Evolutionary conservation across 2,329 filamentous ascomycete genomes (phyloP), one percentile per base, ranked within the genome.

Genomic region (Penicillium sp.): DNA sequence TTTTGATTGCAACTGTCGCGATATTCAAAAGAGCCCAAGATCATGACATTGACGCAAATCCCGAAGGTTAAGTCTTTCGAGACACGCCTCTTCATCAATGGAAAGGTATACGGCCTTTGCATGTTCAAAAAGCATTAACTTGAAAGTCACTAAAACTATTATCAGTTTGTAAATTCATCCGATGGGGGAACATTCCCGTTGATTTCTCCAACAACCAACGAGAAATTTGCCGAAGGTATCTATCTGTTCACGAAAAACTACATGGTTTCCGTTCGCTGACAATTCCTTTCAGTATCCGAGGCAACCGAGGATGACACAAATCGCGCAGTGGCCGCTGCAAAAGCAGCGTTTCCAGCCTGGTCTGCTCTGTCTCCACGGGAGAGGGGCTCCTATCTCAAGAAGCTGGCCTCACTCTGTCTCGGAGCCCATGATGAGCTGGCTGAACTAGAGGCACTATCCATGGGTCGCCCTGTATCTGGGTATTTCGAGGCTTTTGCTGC

Each of bases 261-360:
- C 14, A 7, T 11, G n/a, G n/a, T n/a, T n/a, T n/a, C n/a, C n/a
- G n/a, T n/a, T n/a, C n/a, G n/a, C n/a, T 37, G 14, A 37, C n/a
- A n/a, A n/a, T 1, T 50, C 13, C 9, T 39, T 39, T 33, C 19
- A 62, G 61, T 59, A 27, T 57, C 59, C 3, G 69, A 72, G 56
- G 69, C 70, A 13, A 64, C 55, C 10, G 66, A 56, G 50, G 58
- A 66, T 11, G 73, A 75, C 56, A 66, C 67, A 35, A 67, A 75
- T 50, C 57, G 56, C 11, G 73, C 73, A 6, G 72, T 75, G 11
- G 67, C 66, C 14, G 69, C 70, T 6, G 73, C 72, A 27, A 69
- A 73, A 58, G 67, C 65, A 14, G 70, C 72, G 5, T 72, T 72
- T 31, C 70, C 72, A 35, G 61, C 69, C 43, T 76, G 73, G 73